Evolutionary conservation across 2,329 filamentous ascomycete genomes (phyloP).

Genomic region (Eurotiales sp.): DNA sequence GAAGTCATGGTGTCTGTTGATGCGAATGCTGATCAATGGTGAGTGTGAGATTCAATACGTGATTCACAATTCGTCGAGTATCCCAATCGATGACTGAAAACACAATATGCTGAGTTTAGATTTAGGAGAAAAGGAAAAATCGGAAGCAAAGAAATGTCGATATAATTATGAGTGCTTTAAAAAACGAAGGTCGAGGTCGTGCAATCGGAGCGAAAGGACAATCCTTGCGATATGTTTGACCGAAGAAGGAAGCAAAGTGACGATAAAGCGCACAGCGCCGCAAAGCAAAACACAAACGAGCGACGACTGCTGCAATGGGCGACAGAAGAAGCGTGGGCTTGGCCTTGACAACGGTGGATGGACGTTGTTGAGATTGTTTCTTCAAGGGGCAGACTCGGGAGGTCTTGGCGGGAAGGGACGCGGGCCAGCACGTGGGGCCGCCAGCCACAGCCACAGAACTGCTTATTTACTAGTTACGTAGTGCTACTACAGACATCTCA

Average conservation of each 20-base stretch:
- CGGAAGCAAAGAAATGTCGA: not conserved
- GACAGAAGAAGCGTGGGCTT: no score
- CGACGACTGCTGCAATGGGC: not conserved
- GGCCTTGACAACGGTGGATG: not conserved
- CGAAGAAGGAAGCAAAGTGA: not conserved
- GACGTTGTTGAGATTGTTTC: not conserved
- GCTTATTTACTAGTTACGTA: no score
- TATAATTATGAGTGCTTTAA: not conserved
- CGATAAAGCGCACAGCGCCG: constrained; percentile 8
- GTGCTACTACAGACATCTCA: no score
- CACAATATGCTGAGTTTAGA: not conserved
- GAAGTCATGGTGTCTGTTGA: constrained; percentile 8
- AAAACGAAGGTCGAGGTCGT: not conserved
- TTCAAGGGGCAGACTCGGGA: not conserved
- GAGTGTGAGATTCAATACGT: not conserved
- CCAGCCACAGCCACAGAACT: no score
- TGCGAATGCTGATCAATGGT: not conserved
- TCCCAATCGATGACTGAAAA: not conserved
- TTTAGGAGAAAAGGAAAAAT: not conserved
- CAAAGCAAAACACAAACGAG: constrained; percentile 1
- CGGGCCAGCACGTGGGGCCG: no score
- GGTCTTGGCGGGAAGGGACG: not conserved
- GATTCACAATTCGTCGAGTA: not conserved
- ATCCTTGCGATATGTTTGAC: not conserved
- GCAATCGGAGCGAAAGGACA: not conserved